Conservation (phyloP, 768 basidiomycete species). For the Phlebiopsis flavidoalba region DNA sequence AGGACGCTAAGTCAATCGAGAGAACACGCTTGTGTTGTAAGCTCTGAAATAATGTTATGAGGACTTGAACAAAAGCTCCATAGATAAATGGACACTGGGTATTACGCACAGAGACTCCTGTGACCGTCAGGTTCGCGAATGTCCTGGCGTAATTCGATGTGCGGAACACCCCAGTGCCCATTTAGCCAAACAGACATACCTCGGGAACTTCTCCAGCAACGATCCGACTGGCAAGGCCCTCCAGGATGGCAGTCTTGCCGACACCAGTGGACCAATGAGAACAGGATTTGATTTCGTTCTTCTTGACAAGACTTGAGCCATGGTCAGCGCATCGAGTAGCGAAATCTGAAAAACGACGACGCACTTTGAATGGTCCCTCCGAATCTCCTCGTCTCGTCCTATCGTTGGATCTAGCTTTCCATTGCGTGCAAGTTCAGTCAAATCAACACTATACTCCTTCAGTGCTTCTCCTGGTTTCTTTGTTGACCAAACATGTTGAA, state of each 20-base stretch:
- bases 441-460: conserved; percentile 83
- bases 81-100: conserved; percentile 36
- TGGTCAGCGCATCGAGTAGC: not conserved
- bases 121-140: not conserved
- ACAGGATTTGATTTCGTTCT: conserved; percentile 93
- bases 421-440: conserved; percentile 76
- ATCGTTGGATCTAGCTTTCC: conserved; percentile 91
- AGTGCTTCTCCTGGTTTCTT: conserved; percentile 80
- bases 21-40: conserved; percentile 85
- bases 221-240: conserved; percentile 84
- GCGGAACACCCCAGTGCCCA: not conserved
- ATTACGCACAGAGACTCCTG: conserved; percentile 20
- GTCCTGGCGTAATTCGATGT: not conserved
- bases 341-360: conserved; percentile 17
- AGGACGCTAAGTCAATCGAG: conserved; percentile 78
- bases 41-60: not conserved
- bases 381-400: conserved; percentile 88
- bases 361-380: conserved; percentile 86
- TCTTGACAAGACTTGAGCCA: conserved; percentile 63
- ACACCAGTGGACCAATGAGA: conserved; percentile 82
- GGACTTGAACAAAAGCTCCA: not conserved
- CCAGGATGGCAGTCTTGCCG: conserved; percentile 89
- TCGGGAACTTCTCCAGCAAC: conserved; percentile 89
- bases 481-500: conserved; percentile 45
- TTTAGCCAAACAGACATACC: conserved; percentile 34